A percentile compares a stretch with the other conserved stretches of the same genome.
phyloP scores from a whole-genome alignment of 768 basidiomycete genomes.

The Sarcodon aspratus region DNA sequence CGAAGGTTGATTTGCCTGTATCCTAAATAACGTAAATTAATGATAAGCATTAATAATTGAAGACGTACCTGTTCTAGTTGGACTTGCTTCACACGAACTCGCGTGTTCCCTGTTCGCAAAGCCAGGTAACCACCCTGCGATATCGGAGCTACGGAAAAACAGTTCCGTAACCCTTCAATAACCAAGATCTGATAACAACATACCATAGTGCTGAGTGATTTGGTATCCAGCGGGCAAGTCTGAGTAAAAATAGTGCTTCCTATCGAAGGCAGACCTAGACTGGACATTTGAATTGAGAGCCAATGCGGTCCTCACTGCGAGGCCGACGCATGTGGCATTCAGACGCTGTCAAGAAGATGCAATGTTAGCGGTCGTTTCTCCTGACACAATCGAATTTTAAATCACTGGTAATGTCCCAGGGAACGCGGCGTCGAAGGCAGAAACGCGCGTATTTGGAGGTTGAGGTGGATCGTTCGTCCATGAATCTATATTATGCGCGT shows the following conservation, averaged over 20 bases:
- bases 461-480: constrained; percentile 34
- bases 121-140: constrained; percentile 55
- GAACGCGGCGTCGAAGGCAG: constrained; percentile 78
- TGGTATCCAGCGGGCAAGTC: constrained; percentile 94
- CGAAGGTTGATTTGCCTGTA: constrained; percentile 76
- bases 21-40: constrained; percentile 37
- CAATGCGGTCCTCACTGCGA: constrained; percentile 72
- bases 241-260: constrained; percentile 97
- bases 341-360: constrained; percentile 27
- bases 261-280: constrained; percentile 71
- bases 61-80: constrained; percentile 86
- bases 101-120: constrained; percentile 25
- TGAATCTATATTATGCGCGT: constrained; percentile 19
- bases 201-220: constrained; percentile 93
- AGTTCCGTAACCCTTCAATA: background rate
- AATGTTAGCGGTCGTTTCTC: constrained; percentile 2
- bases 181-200: constrained; percentile 2
- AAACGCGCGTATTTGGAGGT: constrained; percentile 61
- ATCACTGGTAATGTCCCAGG: constrained; percentile 88
- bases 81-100: constrained; percentile 84
- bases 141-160: constrained; percentile 53
- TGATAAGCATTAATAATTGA: background rate
- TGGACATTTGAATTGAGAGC: constrained; percentile 65
- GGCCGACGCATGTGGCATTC: constrained; percentile 61
- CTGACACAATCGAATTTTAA: constrained; percentile 4